Evolutionary conservation across 805 yeast genomes (phyloP), one percentile per base, ranked within the genome.

Genomic region (Saccharomyces jurei): DNA sequence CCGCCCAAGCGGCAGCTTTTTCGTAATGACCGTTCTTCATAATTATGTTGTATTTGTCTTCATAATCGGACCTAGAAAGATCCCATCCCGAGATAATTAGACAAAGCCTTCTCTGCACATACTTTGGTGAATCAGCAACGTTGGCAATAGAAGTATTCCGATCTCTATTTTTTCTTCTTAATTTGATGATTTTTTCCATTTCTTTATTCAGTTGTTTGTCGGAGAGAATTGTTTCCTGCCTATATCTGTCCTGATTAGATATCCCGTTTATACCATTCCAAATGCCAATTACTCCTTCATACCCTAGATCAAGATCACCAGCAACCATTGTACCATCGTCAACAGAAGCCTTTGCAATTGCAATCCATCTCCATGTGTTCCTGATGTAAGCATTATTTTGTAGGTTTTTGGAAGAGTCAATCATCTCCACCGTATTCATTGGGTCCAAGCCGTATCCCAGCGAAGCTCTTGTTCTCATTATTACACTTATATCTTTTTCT

Each of bases 1-100:
- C 91, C 0, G 97, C 97, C 96, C 96, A 89, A 0, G 96, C 98
- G 0, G 97, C 99, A 0, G 99, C 98, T 65, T 92, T 84, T 57
- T 90, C 96, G 58, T 79, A 80, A 56, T 81, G 79, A 0, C 87
- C 90, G 14, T 73, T 68, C 0, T 72, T 69, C 25, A 84, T 81
- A 46, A 92, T 74, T 46, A 76, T 74, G 25, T 72, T 71, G 44
- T 87, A 77, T 57, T 85, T 83, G 44, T 79, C 82, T 59, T 90
- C 96, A 57, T 89, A 77, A 65, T 89, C 96, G 27, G 80, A 73
- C 17, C 81, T 79, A 1, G 89, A 83, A 62, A 88, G 83, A 62
- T 88, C 89, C 95, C 97, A 91, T 1, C 98, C 98, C 36, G 90
- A 84, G 14, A 89, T 88, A 48, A 85, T 81, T 72, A 91, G 74